These are phyloP conservation scores for Phytophthora colocasiae DNA, from an alignment of 352 stramenopile species.

Conservation along the genomic window DNA sequence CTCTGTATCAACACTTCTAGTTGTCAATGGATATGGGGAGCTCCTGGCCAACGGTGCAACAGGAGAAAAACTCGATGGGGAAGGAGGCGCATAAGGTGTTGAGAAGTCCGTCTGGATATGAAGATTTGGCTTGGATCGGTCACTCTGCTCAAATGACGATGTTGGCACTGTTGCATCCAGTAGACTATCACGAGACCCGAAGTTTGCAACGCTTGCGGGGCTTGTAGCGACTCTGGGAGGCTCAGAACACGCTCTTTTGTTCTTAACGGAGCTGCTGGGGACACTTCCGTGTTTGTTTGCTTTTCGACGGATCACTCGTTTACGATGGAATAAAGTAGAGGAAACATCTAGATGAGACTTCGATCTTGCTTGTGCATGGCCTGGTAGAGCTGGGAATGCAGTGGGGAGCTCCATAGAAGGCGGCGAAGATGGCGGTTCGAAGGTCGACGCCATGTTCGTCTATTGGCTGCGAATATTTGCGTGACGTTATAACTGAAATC, in stretches of 20 bases:
- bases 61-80: slow-evolving; percentile 32
- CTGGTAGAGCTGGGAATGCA: background rate
- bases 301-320: slow-evolving; percentile 34
- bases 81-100: slow-evolving; percentile 15
- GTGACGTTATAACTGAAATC: slow-evolving; percentile 8
- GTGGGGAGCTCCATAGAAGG: slow-evolving; percentile 7
- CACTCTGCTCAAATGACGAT: slow-evolving; percentile 7
- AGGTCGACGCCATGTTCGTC: slow-evolving; percentile 12
- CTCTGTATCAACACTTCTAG: slow-evolving; percentile 19
- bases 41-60: slow-evolving; percentile 33
- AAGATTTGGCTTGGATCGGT: slow-evolving; percentile 30
- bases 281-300: slow-evolving; percentile 10
- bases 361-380: background rate
- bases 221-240: background rate
- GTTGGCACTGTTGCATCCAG: slow-evolving; percentile 5
- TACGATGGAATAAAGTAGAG: slow-evolving; percentile 31
- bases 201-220: slow-evolving; percentile 1
- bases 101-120: slow-evolving; percentile 47
- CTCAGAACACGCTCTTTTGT: slow-evolving; percentile 24
- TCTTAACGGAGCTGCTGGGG: slow-evolving; percentile 25
- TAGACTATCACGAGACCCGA: background rate
- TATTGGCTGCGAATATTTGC: background rate
- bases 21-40: slow-evolving; percentile 29
- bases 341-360: slow-evolving; percentile 26
- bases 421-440: slow-evolving; percentile 14